Conservation (phyloP, 2,329 filamentous ascomycete genomes). For the Akanthomyces dipterigenus region DNA sequence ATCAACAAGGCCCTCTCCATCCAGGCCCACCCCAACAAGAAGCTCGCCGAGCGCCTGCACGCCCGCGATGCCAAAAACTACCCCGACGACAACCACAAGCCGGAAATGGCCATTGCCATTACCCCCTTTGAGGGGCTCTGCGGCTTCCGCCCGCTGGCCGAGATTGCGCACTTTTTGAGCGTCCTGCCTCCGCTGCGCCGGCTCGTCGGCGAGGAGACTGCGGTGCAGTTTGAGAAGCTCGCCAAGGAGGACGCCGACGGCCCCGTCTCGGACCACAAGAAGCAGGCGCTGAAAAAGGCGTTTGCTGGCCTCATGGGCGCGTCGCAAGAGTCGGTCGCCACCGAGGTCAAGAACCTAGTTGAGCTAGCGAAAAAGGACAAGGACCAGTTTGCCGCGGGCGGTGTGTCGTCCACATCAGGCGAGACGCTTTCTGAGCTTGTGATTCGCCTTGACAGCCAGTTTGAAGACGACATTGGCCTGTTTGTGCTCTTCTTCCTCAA, state of each 20-base stretch:
- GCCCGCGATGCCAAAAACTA: constrained; percentile 86
- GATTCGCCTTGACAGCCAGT: constrained; percentile 69
- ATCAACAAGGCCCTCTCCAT: constrained; percentile 95
- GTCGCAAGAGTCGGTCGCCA: constrained; percentile 47
- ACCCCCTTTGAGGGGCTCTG: constrained; percentile 95
- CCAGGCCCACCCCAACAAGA: constrained; percentile 95
- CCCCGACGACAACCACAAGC: constrained; percentile 98
- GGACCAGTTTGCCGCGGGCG: constrained; percentile 66
- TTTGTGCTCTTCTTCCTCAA: constrained; percentile 98
- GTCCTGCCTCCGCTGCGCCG: constrained; percentile 48
- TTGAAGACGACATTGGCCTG: constrained; percentile 82
- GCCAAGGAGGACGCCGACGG: constrained; percentile 34
- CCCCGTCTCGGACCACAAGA: constrained; percentile 55
- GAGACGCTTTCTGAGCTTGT: constrained; percentile 72
- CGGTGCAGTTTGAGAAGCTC: constrained; percentile 47
- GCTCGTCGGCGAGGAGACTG: constrained; percentile 60
- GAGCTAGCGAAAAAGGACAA: constrained; percentile 62
- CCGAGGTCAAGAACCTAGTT: constrained; percentile 62
- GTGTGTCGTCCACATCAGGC: constrained; percentile 60
- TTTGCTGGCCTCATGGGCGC: constrained; percentile 81
- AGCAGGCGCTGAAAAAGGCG: constrained; percentile 65
- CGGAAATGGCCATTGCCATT: constrained; percentile 97
- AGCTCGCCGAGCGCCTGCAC: constrained; percentile 79
- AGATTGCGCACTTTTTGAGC: constrained; percentile 80
- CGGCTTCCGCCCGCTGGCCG: constrained; percentile 80